Conservation (phyloP, 2,329 filamentous ascomycete genomes). For the Aaosphaeria pasadenensis region DNA sequence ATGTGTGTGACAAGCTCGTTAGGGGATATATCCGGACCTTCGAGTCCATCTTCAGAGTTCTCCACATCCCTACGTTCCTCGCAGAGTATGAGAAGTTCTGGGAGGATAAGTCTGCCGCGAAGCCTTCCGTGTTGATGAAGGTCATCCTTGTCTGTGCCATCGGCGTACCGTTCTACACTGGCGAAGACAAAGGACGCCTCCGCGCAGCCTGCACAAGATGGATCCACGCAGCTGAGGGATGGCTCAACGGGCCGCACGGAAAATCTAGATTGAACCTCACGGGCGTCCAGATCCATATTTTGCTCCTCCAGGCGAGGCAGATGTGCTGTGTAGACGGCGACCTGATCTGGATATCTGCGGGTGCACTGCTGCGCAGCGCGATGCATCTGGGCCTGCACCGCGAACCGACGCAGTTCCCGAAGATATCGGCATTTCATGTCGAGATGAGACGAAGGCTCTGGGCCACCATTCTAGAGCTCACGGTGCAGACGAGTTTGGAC, state of each 20-base stretch:
- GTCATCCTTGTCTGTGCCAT: conserved; percentile 41
- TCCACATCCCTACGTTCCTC: conserved; percentile 52
- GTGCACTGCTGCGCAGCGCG: conserved; percentile 36
- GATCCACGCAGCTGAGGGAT: conserved; percentile 57
- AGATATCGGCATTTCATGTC: conserved; percentile 30
- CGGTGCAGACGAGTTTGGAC: conserved; percentile 35
- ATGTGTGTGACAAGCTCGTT: conserved; percentile 46
- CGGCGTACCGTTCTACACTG: conserved; percentile 48
- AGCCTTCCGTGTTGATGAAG: conserved; percentile 49
- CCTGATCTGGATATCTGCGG: conserved; percentile 38
- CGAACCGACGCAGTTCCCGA: conserved; percentile 35
- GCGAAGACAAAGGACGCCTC: conserved; percentile 44
- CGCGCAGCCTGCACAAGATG: conserved; percentile 41
- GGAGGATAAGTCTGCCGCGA: conserved; percentile 39
- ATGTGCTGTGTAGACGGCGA: conserved; percentile 32
- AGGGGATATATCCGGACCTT: conserved; percentile 49
- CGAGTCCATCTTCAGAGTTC: conserved; percentile 48
- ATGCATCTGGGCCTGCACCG: conserved; percentile 42
- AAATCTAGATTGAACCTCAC: conserved; percentile 52
- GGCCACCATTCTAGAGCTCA: conserved; percentile 34
- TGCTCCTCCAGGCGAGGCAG: conserved; percentile 39
- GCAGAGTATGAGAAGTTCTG: conserved; percentile 53
- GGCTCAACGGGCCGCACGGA: conserved; percentile 52
- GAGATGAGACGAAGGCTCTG: conserved; percentile 39
- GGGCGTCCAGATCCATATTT: conserved; percentile 47